phyloP scores from a whole-genome alignment of 2,329 filamentous ascomycete species.

The Harringtonia lauricola region DNA sequence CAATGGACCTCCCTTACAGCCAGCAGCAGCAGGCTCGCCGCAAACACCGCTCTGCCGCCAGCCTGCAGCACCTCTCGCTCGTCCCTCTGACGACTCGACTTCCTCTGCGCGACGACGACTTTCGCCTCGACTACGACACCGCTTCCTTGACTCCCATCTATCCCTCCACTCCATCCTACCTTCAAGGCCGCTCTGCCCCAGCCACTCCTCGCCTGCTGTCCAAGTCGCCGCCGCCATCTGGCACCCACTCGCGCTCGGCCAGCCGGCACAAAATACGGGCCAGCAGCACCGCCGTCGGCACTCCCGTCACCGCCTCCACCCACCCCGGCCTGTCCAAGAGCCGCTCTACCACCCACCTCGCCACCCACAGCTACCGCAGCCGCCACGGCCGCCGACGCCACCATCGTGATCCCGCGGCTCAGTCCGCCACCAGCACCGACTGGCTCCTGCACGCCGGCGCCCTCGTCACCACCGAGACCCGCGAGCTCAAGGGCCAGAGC shows the following conservation, averaged over 20 bases:
- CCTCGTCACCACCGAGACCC: slow-evolving; percentile 47
- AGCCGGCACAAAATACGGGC: not conserved
- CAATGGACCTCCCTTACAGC: slow-evolving; percentile 48
- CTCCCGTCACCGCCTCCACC: no score
- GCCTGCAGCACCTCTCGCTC: slow-evolving; percentile 48
- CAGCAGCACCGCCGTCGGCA: no score
- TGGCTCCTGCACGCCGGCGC: slow-evolving; percentile 56
- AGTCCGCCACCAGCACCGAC: slow-evolving; percentile 26
- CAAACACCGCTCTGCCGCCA: slow-evolving; percentile 47
- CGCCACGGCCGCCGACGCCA: slow-evolving; percentile 6
- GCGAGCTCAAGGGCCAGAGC: slow-evolving; percentile 57
- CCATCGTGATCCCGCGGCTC: slow-evolving; percentile 12
- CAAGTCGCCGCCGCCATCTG: slow-evolving; percentile 33
- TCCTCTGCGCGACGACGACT: slow-evolving; percentile 39
- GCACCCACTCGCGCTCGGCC: not conserved
- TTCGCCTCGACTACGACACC: slow-evolving; percentile 11
- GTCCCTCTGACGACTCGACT: slow-evolving; percentile 54
- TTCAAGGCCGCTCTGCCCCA: slow-evolving; percentile 51
- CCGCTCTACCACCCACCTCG: slow-evolving; percentile 50
- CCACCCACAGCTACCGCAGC: slow-evolving; percentile 10
- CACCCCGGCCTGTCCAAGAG: slow-evolving; percentile 38
- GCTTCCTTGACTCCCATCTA: slow-evolving; percentile 13
- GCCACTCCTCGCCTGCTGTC: slow-evolving; percentile 53
- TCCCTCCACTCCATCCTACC: slow-evolving; percentile 40
- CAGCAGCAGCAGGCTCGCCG: slow-evolving; percentile 47